A percentile compares a stretch with the other conserved stretches of the same genome.
Evolutionary conservation across 192 early-diverging fungal species (phyloP).

Genomic region (Linnemannia elongata): DNA sequence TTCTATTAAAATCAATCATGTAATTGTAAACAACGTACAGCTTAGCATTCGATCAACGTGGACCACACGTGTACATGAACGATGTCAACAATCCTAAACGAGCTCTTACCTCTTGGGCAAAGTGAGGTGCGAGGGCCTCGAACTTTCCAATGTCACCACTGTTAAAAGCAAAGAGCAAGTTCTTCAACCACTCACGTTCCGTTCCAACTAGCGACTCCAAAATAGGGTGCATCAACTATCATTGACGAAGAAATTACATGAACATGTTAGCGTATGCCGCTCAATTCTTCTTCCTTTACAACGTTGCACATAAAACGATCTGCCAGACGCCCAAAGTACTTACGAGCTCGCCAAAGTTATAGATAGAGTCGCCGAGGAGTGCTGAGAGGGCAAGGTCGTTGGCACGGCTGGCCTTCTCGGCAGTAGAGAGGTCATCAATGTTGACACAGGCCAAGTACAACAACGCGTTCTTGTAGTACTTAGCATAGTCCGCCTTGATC

Average conservation of each 20-base stretch:
- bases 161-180: conserved; percentile 93
- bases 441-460: conserved; percentile 94
- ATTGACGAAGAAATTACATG: not conserved
- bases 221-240: conserved; percentile 90
- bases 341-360: conserved; percentile 99
- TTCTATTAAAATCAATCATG: conserved; percentile 62
- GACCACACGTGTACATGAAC: no score
- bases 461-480: conserved; percentile 96
- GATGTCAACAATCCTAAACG: no score
- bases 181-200: conserved; percentile 87
- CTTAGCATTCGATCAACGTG: no score
- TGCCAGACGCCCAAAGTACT: conserved; percentile 13
- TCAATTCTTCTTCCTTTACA: not conserved
- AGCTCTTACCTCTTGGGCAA: conserved; percentile 31
- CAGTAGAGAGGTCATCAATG: conserved; percentile 79
- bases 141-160: conserved; percentile 94
- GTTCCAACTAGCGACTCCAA: conserved; percentile 83
- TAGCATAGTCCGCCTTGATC: conserved; percentile 90
- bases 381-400: conserved; percentile 93
- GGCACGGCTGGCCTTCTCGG: conserved; percentile 91
- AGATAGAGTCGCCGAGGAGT: conserved; percentile 94
- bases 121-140: conserved; percentile 76
- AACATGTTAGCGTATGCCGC: not conserved
- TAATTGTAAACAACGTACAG: not conserved
- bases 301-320: not conserved